Evolutionary conservation across 108 stramenopile genomes (phyloP).

Genomic region (Pseudonitzschia pungens): DNA sequence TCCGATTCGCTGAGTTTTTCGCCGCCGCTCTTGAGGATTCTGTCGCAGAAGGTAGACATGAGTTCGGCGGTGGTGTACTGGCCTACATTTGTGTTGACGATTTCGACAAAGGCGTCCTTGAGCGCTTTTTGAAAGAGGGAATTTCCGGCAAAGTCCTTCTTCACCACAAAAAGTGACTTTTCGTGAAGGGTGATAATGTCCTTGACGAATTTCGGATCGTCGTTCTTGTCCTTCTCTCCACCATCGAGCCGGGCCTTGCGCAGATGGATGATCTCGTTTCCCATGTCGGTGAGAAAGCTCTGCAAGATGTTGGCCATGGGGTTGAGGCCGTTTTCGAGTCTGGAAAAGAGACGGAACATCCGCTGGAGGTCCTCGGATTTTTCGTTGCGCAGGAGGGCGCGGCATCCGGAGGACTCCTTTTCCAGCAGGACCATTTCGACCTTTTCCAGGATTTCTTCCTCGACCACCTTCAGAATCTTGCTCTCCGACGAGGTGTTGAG

Average conservation of each 20-base stretch:
- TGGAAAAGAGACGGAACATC: slow-evolving; percentile 95
- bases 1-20: slow-evolving; percentile 96
- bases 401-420: slow-evolving; percentile 96
- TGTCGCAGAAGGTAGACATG: slow-evolving; percentile 97
- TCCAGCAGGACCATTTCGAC: slow-evolving; percentile 92
- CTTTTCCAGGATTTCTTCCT: slow-evolving; percentile 95
- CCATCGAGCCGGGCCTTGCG: slow-evolving; percentile 87
- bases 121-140: slow-evolving; percentile 98
- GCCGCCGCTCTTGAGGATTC: slow-evolving; percentile 96
- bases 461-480: slow-evolving; percentile 89
- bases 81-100: slow-evolving; percentile 97
- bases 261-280: slow-evolving; percentile 84
- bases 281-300: slow-evolving; percentile 82
- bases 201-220: slow-evolving; percentile 97
- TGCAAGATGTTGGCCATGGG: slow-evolving; percentile 93
- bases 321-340: slow-evolving; percentile 90
- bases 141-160: slow-evolving; percentile 89
- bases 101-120: slow-evolving; percentile 98
- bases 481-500: slow-evolving; percentile 89
- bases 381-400: slow-evolving; percentile 94
- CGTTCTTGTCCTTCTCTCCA: slow-evolving; percentile 91
- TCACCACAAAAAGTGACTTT: slow-evolving; percentile 91
- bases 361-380: slow-evolving; percentile 94
- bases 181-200: slow-evolving; percentile 95
- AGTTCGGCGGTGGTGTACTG: slow-evolving; percentile 95